Conservation (phyloP, 1,284 basidiomycete genomes). For the Trametes polyzona region DNA sequence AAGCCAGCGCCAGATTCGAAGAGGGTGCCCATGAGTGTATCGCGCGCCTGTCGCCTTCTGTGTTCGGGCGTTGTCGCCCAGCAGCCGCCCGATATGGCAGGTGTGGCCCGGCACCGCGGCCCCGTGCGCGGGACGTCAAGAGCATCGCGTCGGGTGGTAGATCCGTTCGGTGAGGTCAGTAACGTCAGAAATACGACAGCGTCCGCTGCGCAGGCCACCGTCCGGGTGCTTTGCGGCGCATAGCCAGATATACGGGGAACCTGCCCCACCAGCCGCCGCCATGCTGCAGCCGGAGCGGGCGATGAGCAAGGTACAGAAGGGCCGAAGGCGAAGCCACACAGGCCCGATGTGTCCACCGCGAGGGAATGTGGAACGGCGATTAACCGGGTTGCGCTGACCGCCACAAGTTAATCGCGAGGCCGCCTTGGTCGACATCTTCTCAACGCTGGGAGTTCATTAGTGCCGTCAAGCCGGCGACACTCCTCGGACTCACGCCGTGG, state of each 20-base stretch:
- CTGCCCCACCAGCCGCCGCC: background rate
- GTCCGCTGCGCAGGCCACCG: background rate
- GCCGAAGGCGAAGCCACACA: conserved; percentile 1
- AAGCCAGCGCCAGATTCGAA: background rate
- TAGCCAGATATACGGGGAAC: background rate
- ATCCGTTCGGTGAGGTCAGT: conserved; percentile 7
- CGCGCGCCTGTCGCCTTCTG: conserved; percentile 1
- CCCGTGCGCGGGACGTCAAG: background rate
- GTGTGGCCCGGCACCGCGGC: background rate
- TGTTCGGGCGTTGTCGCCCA: background rate
- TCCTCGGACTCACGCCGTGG: conserved; percentile 1
- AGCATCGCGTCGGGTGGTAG: conserved; percentile 6
- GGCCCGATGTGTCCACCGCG: conserved; percentile 9
- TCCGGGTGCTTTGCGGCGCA: background rate
- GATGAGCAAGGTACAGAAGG: conserved; percentile 25
- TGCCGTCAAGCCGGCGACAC: conserved; percentile 14
- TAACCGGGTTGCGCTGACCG: conserved; percentile 17
- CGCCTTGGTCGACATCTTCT: conserved; percentile 13
- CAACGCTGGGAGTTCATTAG: conserved; percentile 16
- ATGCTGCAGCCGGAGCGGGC: conserved; percentile 12
- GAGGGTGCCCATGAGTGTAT: conserved; percentile 8
- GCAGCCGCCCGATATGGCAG: conserved; percentile 2
- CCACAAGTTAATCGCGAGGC: conserved; percentile 10
- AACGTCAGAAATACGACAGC: conserved; percentile 6
- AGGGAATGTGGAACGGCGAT: conserved; percentile 18